Percentiles rank a stretch among this genome's conserved stretches.
These are phyloP conservation scores for Ceriops decandra DNA, from an alignment of 345 rosid species.

Conservation along the genomic window DNA sequence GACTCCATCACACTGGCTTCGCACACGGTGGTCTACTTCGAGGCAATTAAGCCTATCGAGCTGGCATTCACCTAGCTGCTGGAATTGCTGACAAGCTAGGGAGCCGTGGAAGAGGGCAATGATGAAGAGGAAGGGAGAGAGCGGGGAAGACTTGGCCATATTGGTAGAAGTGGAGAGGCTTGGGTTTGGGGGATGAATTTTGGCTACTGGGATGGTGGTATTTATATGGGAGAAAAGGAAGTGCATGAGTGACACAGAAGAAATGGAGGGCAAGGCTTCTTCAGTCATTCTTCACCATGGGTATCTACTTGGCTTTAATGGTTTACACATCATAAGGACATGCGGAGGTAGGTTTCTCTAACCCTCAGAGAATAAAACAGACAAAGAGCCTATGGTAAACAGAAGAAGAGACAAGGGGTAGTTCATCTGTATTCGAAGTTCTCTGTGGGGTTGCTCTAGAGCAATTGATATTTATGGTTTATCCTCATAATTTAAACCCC, in stretches of 20 bases:
- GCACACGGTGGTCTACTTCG: constrained; percentile 41
- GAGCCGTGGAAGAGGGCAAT: constrained; percentile 41
- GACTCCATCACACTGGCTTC: constrained; percentile 58
- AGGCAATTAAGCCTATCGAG: constrained; percentile 46
- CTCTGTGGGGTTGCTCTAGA: too few species aligned
- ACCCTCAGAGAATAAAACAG: neutral
- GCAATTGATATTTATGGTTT: too few species aligned
- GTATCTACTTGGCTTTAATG: constrained; percentile 18
- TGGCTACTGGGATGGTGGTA: neutral
- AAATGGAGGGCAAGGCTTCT: neutral
- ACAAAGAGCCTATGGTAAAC: neutral
- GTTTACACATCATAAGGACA: constrained; percentile 21
- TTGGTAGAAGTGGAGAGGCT: neutral
- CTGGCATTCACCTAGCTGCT: constrained; percentile 43
- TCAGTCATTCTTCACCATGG: constrained; percentile 39
- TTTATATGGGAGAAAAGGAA: constrained; percentile 23
- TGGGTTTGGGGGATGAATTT: neutral
- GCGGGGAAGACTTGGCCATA: constrained; percentile 31
- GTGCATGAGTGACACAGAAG: constrained; percentile 16
- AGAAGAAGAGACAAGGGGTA: neutral
- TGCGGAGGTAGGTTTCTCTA: constrained; percentile 4
- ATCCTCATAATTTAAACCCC: too few species aligned
- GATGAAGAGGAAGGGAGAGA: constrained; percentile 35
- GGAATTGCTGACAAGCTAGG: constrained; percentile 23
- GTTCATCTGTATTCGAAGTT: neutral